These are phyloP conservation scores for Cryphonectria naterciae DNA, from an alignment of 2,329 filamentous ascomycete species.

Conservation along the genomic window DNA sequence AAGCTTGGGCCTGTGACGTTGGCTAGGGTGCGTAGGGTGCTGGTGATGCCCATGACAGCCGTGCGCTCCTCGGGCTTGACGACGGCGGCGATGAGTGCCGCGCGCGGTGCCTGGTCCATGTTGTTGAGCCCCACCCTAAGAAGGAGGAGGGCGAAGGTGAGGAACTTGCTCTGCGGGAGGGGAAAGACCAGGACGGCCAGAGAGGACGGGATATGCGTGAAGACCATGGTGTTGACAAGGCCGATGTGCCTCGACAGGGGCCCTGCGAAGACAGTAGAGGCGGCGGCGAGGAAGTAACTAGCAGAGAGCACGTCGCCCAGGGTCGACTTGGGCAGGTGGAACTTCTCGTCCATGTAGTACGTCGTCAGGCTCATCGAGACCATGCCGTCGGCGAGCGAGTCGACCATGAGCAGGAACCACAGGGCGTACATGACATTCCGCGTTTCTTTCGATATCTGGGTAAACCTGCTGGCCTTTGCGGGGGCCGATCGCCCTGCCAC, in stretches of 20 bases:
- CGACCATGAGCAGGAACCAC: slow-evolving; percentile 67
- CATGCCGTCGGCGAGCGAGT: slow-evolving; percentile 70
- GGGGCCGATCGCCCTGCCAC: background rate
- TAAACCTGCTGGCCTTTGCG: slow-evolving; percentile 44
- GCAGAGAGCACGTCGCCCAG: slow-evolving; percentile 63
- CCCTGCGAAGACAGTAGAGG: slow-evolving; percentile 60
- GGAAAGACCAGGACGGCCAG: slow-evolving; percentile 65
- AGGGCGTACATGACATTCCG: slow-evolving; percentile 64
- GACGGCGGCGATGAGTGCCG: slow-evolving; percentile 69
- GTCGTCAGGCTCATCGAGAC: slow-evolving; percentile 60
- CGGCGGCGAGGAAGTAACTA: slow-evolving; percentile 56
- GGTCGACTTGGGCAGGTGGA: slow-evolving; percentile 57
- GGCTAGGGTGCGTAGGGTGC: slow-evolving; percentile 62
- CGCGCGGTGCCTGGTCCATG: slow-evolving; percentile 70
- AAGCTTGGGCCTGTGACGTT: slow-evolving; percentile 58
- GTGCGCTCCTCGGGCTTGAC: slow-evolving; percentile 68
- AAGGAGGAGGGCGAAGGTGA: slow-evolving; percentile 60
- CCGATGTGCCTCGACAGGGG: slow-evolving; percentile 62
- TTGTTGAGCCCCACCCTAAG: slow-evolving; percentile 66
- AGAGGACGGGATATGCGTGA: slow-evolving; percentile 65
- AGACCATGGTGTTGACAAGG: slow-evolving; percentile 68
- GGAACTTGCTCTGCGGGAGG: slow-evolving; percentile 51
- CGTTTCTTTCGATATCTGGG: slow-evolving; percentile 61
- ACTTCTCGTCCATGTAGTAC: slow-evolving; percentile 62
- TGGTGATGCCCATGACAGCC: slow-evolving; percentile 71